Evolutionary conservation across 768 basidiomycete genomes (phyloP).

Genomic region (Rubroboletus pulcherrimus): DNA sequence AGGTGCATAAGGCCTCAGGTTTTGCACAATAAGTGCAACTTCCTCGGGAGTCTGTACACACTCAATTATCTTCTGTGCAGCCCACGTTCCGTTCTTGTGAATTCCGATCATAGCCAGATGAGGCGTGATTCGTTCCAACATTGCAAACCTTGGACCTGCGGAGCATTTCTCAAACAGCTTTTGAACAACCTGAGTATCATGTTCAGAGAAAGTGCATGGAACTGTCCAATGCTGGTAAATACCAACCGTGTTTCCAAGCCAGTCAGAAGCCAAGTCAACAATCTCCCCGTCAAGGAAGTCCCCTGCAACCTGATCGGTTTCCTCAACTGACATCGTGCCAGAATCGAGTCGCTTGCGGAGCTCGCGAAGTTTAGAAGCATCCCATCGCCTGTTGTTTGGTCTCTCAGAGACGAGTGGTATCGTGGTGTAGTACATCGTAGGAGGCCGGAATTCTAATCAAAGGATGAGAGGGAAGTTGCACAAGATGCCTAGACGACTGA

Average conservation of each 20-base stretch:
- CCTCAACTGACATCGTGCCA: conserved; percentile 76
- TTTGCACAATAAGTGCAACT: conserved; percentile 76
- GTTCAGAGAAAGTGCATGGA: conserved; percentile 1
- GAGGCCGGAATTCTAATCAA: conserved; percentile 76
- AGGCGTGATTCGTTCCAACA: conserved; percentile 92
- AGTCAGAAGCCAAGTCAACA: conserved; percentile 93
- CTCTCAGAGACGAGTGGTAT: conserved; percentile 89
- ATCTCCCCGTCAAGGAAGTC: conserved; percentile 94
- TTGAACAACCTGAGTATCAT: conserved; percentile 72
- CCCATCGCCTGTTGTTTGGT: conserved; percentile 83
- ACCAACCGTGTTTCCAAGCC: conserved; percentile 87
- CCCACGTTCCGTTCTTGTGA: conserved; percentile 99
- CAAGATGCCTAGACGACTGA: conserved; percentile 36
- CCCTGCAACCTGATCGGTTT: conserved; percentile 84
- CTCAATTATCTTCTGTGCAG: conserved; percentile 98
- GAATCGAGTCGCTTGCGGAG: conserved; percentile 91
- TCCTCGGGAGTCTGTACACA: conserved; percentile 88
- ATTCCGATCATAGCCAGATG: conserved; percentile 97
- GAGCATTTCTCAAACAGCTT: conserved; percentile 94
- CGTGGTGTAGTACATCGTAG: conserved; percentile 93
- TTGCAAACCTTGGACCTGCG: conserved; percentile 68
- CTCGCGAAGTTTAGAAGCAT: conserved; percentile 90
- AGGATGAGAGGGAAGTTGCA: conserved; percentile 8
- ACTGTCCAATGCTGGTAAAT: background rate
- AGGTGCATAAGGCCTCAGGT: conserved; percentile 87